A percentile compares a stretch with the other conserved stretches of the same genome.
Conservation (phyloP, 495 filamentous ascomycete genomes). For the Cladorrhinum samala region DNA sequence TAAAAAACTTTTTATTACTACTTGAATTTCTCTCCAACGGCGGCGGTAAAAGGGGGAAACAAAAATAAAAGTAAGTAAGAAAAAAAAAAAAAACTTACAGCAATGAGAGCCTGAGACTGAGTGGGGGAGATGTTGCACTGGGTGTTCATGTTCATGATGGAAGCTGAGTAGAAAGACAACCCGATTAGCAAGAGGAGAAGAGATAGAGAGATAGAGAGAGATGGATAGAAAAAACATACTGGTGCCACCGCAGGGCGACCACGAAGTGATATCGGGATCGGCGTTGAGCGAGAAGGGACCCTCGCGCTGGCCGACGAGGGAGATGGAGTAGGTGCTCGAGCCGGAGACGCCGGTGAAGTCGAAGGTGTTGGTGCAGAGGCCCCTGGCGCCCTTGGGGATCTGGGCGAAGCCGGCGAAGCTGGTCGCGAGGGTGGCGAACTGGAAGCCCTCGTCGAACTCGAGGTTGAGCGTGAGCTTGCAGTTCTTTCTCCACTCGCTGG, state of each 20-base stretch:
- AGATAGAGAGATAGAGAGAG: too few relatives aligned
- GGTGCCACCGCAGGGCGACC: slow-evolving; percentile 20
- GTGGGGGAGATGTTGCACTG: slow-evolving; percentile 25
- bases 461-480: slow-evolving; percentile 20
- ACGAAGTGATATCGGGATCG: slow-evolving; percentile 13
- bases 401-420: slow-evolving; percentile 21
- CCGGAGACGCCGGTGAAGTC: slow-evolving; percentile 18
- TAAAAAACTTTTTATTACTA: neutral
- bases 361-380: slow-evolving; percentile 21
- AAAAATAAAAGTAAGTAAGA: neutral
- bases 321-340: slow-evolving; percentile 8
- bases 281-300: slow-evolving; percentile 15
- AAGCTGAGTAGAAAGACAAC: too few relatives aligned
- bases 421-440: slow-evolving; percentile 18
- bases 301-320: slow-evolving; percentile 14
- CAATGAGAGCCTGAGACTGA: slow-evolving; percentile 15
- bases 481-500: slow-evolving; percentile 17
- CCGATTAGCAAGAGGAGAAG: too few relatives aligned
- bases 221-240: too few relatives aligned
- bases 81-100: slow-evolving; percentile 6
- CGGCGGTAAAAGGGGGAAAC: too few relatives aligned
- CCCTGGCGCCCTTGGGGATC: slow-evolving; percentile 16
- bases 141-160: slow-evolving; percentile 22
- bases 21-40: neutral
- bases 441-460: slow-evolving; percentile 17